A percentile compares a stretch with the other conserved stretches of the same genome.
Conservation (phyloP, 2,329 filamentous ascomycete genomes). For the Cercospora zeae-maydis region DNA sequence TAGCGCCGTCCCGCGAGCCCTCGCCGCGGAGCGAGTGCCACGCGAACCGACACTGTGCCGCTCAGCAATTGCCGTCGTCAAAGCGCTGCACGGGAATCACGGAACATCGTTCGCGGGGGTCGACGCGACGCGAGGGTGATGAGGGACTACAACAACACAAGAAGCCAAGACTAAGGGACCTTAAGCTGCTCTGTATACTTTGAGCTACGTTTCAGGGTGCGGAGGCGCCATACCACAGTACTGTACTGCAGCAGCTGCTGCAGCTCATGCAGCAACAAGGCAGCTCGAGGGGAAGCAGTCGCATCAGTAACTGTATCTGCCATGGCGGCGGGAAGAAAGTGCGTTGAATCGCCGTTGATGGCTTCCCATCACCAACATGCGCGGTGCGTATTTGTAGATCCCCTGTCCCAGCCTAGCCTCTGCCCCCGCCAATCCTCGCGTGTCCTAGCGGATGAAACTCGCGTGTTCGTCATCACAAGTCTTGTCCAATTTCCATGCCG, state of each 20-base stretch:
- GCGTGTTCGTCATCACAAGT: neutral
- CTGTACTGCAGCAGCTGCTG: neutral
- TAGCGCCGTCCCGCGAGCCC: neutral
- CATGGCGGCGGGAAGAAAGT: neutral
- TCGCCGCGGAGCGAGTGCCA: neutral
- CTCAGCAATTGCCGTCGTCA: neutral
- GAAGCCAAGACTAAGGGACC: neutral
- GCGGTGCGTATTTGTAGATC: neutral
- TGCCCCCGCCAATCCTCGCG: neutral
- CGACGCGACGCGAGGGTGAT: neutral
- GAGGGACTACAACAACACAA: neutral
- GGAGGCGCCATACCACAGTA: neutral
- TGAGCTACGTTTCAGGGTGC: constrained; percentile 5
- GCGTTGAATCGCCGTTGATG: neutral
- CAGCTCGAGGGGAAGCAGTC: neutral
- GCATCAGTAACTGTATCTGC: neutral
- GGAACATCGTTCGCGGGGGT: neutral
- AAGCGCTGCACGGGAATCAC: neutral
- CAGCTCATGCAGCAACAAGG: neutral
- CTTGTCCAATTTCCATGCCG: neutral
- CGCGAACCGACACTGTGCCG: neutral
- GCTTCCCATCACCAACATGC: neutral
- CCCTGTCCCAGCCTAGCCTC: neutral
- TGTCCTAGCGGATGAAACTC: neutral
- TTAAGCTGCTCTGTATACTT: neutral